Base-by-base conservation (phyloP, 352 stramenopile species). In the Peronospora destructor region DNA sequence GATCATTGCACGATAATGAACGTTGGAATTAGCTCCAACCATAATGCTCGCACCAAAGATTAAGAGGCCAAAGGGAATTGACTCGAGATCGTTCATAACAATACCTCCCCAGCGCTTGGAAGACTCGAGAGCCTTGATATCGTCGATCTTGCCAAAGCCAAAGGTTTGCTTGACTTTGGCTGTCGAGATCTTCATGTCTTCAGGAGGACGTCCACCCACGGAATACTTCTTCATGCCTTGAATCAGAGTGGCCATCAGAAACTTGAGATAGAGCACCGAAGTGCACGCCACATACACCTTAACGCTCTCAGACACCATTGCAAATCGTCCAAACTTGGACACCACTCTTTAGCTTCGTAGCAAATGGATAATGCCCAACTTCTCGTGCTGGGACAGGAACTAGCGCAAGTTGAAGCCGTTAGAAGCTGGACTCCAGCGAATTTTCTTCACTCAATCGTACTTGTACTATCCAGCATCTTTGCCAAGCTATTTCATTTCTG, bases 201-300 rank as follows among this genome's bases (percentile, higher is more conserved):
- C 74, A 14, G 74, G 71, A 12, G 72, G 56, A 5, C 73, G 70
- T 3, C 52, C 61, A 21, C 71, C 74, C 2, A 67, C 49, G 29
- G 62, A 45, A 43, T 80, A 85, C 6, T 63, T 82, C 51, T 83
- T 82, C 38, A 35, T 56, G 28, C 48, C 71, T 39, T 85, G 71
- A 16, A 85, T 66, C 6, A 52, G 43, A 14, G 69, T 68, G 7
- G 59, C 59, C 17, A 72, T 53, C 43, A 86, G 33, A 55, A 84
- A 86, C 71, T 88, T 88, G 66, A 76, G 32, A 61, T 76, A 88
- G 23, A 88, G 63, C 33, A 84, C 39, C 29, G 61, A 43, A 6
- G 61, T 47, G 63, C 73, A 86, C 1, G 71, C 60, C 26, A 77
- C 66, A 58, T 74, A 83, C 28, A 67, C 64, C 64, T 86, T 80